Conservation (phyloP, 1,139 yeast genomes). For the Pichiaceae sp. region DNA sequence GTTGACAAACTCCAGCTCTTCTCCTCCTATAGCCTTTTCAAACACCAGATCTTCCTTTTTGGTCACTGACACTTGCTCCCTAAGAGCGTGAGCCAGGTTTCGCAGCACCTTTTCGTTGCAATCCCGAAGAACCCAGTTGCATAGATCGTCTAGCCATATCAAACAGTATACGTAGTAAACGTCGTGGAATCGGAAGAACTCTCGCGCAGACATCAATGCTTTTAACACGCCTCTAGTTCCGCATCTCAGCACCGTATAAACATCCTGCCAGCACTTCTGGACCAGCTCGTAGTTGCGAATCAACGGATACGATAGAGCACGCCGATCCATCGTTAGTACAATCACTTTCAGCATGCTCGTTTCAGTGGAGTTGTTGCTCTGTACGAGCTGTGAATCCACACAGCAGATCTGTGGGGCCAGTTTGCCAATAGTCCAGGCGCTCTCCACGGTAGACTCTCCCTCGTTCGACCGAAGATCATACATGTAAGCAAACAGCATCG, state of each 20-base stretch:
- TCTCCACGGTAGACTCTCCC: slow-evolving; percentile 78
- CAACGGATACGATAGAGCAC: slow-evolving; percentile 74
- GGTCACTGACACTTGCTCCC: slow-evolving; percentile 22
- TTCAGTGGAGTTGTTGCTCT: slow-evolving; percentile 28
- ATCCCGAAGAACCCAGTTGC: slow-evolving; percentile 68
- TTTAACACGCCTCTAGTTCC: slow-evolving; percentile 64
- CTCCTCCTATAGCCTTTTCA: slow-evolving; percentile 24
- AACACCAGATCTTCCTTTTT: slow-evolving; percentile 27
- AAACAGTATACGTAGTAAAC: slow-evolving; percentile 82
- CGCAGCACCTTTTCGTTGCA: slow-evolving; percentile 44
- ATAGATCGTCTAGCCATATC: slow-evolving; percentile 71
- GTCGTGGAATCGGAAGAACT: slow-evolving; percentile 76
- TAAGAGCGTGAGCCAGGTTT: slow-evolving; percentile 60
- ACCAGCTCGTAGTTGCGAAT: slow-evolving; percentile 63
- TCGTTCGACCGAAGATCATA: slow-evolving; percentile 60
- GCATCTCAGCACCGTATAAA: slow-evolving; percentile 50
- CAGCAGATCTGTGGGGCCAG: slow-evolving; percentile 68
- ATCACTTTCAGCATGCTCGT: slow-evolving; percentile 38
- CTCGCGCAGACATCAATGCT: slow-evolving; percentile 51
- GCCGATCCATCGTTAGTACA: slow-evolving; percentile 52
- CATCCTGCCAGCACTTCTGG: slow-evolving; percentile 67
- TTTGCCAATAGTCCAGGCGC: slow-evolving; percentile 92
- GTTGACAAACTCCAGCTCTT: slow-evolving; percentile 34
- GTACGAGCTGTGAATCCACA: slow-evolving; percentile 51
- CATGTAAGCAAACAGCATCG: slow-evolving; percentile 62